A percentile compares a stretch with the other conserved stretches of the same genome.
phyloP scores from a whole-genome alignment of 257 asterid genomes.

The Ophiorrhiza pumila region DNA sequence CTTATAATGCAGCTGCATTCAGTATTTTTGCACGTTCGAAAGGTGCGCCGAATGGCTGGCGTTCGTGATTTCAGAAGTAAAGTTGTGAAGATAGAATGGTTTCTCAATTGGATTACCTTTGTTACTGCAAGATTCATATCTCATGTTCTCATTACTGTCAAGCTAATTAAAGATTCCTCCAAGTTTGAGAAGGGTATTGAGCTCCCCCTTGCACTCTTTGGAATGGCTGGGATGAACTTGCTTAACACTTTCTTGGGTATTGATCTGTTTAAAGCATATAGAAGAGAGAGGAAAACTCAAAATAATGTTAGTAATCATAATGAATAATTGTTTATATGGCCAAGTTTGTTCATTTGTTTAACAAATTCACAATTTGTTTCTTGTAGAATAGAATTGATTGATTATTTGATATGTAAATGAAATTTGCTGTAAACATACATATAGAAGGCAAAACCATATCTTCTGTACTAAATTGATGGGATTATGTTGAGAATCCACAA shows the following conservation, averaged over 20 bases:
- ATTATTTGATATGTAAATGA: neutral
- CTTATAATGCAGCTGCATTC: constrained; percentile 60
- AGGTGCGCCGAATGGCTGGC: constrained; percentile 77
- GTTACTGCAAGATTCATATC: constrained; percentile 52
- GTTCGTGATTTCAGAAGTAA: constrained; percentile 52
- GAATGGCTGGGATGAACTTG: constrained; percentile 91
- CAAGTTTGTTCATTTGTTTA: neutral
- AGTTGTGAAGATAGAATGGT: constrained; percentile 76
- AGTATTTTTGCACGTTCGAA: constrained; percentile 58
- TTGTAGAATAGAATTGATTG: neutral
- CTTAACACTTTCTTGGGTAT: constrained; percentile 63
- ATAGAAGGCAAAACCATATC: neutral
- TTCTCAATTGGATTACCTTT: constrained; percentile 63
- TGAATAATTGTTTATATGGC: constrained; percentile 30
- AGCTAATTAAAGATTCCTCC: constrained; percentile 66
- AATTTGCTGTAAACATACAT: neutral
- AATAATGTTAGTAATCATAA: constrained; percentile 31
- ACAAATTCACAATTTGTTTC: neutral
- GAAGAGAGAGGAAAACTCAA: constrained; percentile 40
- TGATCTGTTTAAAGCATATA: constrained; percentile 66
- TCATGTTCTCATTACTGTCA: constrained; percentile 69
- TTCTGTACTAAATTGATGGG: too few relatives aligned
- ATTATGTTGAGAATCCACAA: too few relatives aligned
- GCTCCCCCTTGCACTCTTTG: constrained; percentile 79
- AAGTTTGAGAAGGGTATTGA: constrained; percentile 70